These are phyloP conservation scores for Wickerhamomyces sydowiorum DNA, from an alignment of 805 yeast genomes.

Conservation along the genomic window DNA sequence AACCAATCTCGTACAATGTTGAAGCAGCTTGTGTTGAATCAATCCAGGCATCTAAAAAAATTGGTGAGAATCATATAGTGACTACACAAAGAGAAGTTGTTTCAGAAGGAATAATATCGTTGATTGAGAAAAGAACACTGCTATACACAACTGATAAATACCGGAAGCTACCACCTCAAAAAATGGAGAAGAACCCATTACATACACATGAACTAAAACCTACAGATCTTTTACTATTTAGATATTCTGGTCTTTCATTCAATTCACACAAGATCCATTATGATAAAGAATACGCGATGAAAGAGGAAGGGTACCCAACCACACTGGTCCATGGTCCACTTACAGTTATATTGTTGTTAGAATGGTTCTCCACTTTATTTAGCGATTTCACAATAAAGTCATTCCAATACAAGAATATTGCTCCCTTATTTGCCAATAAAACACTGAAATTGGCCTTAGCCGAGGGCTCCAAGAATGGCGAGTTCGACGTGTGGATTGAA, in stretches of 20 bases:
- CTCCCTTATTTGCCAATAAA: slow-evolving; percentile 35
- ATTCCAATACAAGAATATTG: slow-evolving; percentile 37
- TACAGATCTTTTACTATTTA: slow-evolving; percentile 39
- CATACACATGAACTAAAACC: slow-evolving; percentile 27
- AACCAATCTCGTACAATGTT: slow-evolving; percentile 31
- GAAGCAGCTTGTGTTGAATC: slow-evolving; percentile 47
- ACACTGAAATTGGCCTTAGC: slow-evolving; percentile 19
- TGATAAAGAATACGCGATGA: slow-evolving; percentile 47
- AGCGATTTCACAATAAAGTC: slow-evolving; percentile 15
- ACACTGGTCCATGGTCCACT: slow-evolving; percentile 81
- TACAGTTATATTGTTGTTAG: slow-evolving; percentile 52
- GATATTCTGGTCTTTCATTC: slow-evolving; percentile 72
- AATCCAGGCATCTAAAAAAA: slow-evolving; percentile 34
- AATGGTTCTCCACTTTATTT: slow-evolving; percentile 35
- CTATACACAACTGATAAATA: slow-evolving; percentile 47
- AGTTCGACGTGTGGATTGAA: slow-evolving; percentile 17
- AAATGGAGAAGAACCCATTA: slow-evolving; percentile 12
- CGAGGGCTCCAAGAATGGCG: background rate
- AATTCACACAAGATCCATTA: slow-evolving; percentile 85
- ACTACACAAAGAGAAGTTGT: slow-evolving; percentile 46
- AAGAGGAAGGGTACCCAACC: slow-evolving; percentile 53
- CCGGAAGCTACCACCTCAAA: slow-evolving; percentile 3
- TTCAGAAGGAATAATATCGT: slow-evolving; percentile 22
- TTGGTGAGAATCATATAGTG: slow-evolving; percentile 40
- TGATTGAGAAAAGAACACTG: slow-evolving; percentile 53